Conservation (phyloP, 441 rosid species). For the Aquilaria agallochum region DNA sequence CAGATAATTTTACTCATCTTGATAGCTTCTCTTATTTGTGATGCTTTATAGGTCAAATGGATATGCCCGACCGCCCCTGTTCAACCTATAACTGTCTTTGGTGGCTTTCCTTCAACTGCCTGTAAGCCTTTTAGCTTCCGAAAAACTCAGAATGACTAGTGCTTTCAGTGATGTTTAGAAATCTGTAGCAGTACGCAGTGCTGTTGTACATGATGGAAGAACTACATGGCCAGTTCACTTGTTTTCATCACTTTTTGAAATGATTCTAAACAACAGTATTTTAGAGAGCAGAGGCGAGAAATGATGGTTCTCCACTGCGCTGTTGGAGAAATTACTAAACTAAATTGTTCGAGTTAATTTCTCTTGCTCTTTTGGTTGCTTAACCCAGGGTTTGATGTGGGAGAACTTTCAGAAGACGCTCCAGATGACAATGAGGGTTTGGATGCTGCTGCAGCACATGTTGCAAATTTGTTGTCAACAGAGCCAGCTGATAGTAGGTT, state of each 20-base stretch:
- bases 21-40: constrained; percentile 4
- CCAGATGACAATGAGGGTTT: constrained; percentile 82
- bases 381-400: constrained; percentile 86
- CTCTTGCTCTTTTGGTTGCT: background rate
- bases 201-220: too few species aligned
- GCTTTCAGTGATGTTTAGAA: too few species aligned
- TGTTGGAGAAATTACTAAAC: constrained; percentile 9
- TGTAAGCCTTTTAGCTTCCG: constrained; percentile 40
- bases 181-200: too few species aligned
- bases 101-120: constrained; percentile 93
- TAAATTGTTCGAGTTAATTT: constrained; percentile 1
- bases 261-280: too few species aligned
- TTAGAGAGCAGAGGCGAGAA: constrained; percentile 1
- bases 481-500: constrained; percentile 89
- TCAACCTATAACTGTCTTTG: constrained; percentile 67
- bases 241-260: too few species aligned
- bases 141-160: background rate
- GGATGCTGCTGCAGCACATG: constrained; percentile 91
- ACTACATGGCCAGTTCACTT: too few species aligned
- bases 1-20: constrained; percentile 6
- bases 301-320: background rate
- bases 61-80: constrained; percentile 97
- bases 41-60: constrained; percentile 79
- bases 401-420: constrained; percentile 72
- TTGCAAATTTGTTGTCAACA: constrained; percentile 74